Evolutionary conservation across 2,329 filamentous ascomycete genomes (phyloP).

Genomic region (Aurifilum marmelostoma): DNA sequence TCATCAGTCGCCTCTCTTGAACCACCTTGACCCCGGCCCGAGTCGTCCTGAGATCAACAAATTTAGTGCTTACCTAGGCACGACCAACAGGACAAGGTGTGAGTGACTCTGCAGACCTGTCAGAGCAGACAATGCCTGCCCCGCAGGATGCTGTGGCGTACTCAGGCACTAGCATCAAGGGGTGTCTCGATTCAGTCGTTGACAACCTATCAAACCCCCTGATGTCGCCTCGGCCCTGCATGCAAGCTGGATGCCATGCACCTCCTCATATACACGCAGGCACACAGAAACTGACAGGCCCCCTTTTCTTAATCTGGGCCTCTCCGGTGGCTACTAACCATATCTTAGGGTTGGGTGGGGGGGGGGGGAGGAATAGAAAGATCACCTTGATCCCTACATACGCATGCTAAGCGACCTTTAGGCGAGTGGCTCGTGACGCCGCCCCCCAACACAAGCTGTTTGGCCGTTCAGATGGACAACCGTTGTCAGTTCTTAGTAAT

Average conservation of each 20-base stretch:
- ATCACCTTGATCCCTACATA: not conserved
- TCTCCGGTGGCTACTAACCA: not conserved
- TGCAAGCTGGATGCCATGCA: constrained; percentile 2
- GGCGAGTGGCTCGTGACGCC: not conserved
- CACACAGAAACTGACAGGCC: not conserved
- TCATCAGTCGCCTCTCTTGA: not conserved
- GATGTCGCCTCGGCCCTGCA: not conserved
- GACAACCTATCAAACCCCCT: not conserved
- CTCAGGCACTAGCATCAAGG: not conserved
- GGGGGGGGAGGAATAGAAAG: too few relatives aligned
- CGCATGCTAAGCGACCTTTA: not conserved
- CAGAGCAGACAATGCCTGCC: not conserved
- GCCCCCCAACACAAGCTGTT: not conserved
- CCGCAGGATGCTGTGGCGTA: constrained; percentile 2
- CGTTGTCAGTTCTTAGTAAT: not conserved
- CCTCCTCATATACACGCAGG: constrained; percentile 1
- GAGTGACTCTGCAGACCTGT: not conserved
- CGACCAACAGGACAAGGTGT: not conserved
- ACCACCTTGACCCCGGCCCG: constrained; percentile 4
- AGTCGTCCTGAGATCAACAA: not conserved
- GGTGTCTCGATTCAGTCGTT: not conserved
- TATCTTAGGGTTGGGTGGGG: too few relatives aligned
- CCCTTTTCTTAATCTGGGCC: not conserved
- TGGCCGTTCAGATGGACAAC: not conserved
- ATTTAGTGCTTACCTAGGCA: not conserved